Conservation (phyloP, 495 filamentous ascomycete species). For the Cairneyella variabilis region DNA sequence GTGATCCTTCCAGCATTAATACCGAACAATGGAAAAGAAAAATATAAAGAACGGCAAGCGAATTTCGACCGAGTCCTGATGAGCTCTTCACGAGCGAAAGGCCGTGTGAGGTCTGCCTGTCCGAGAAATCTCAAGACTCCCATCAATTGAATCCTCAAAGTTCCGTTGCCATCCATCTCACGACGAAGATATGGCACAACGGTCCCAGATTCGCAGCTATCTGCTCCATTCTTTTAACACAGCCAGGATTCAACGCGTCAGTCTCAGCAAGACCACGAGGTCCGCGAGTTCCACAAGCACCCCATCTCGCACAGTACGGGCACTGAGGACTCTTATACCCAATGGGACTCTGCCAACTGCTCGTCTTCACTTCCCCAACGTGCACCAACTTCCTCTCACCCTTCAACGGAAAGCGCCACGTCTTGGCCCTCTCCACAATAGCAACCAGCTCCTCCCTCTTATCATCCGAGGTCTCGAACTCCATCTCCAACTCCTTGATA, state of each 20-base stretch:
- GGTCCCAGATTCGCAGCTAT: conserved; percentile 5
- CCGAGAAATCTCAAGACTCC: too few relatives aligned
- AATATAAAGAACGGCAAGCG: too few relatives aligned
- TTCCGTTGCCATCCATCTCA: conserved; percentile 4
- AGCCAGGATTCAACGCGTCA: neutral
- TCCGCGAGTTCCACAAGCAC: too few relatives aligned
- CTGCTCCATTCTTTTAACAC: neutral
- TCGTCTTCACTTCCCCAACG: neutral
- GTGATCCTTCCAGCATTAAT: too few relatives aligned
- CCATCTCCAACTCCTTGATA: conserved; percentile 14
- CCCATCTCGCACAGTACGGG: conserved; percentile 5
- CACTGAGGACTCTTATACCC: conserved; percentile 10
- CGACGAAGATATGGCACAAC: conserved; percentile 1
- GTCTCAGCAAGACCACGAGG: neutral
- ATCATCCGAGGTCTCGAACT: conserved; percentile 21
- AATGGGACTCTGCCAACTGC: conserved; percentile 7
- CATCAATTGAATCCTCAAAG: neutral
- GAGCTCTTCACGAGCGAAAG: too few relatives aligned
- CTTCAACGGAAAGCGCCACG: conserved; percentile 19
- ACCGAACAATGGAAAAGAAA: too few relatives aligned
- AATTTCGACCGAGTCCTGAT: too few relatives aligned
- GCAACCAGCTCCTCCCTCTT: conserved; percentile 12
- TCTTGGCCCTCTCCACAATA: conserved; percentile 16
- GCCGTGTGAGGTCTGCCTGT: too few relatives aligned
- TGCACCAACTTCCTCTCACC: conserved; percentile 2